Evolutionary conservation across 148 eudicot genomes (phyloP).

Genomic region (Fallopia convolvulus): DNA sequence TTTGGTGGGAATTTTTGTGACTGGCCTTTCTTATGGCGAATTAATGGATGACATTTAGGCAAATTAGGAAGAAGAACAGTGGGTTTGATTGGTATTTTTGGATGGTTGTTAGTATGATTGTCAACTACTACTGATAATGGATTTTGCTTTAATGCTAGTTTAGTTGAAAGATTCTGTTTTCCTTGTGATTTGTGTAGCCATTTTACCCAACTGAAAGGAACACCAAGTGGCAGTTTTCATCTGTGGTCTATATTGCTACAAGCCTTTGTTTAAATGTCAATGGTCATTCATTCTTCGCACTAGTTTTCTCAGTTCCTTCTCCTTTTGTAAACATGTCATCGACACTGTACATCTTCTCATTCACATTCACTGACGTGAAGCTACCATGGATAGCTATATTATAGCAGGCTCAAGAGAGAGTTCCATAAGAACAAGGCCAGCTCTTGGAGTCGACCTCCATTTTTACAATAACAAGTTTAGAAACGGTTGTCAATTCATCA

Average conservation of each 20-base stretch:
- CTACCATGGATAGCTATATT: too few species aligned
- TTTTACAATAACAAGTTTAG: not conserved
- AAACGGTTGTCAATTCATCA: too few species aligned
- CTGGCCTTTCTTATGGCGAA: not conserved
- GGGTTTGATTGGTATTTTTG: not conserved
- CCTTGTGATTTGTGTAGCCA: not conserved
- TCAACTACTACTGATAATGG: not conserved
- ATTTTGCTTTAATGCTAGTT: not conserved
- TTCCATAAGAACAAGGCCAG: not conserved
- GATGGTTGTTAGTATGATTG: not conserved
- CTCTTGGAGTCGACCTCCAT: not conserved
- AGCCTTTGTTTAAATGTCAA: too few species aligned
- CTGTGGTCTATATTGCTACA: too few species aligned
- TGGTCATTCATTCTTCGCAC: too few species aligned
- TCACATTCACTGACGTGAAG: too few species aligned
- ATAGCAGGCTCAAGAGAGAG: not conserved
- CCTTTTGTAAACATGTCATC: too few species aligned
- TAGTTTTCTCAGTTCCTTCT: too few species aligned
- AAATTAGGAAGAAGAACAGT: not conserved
- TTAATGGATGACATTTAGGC: not conserved
- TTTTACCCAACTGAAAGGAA: not conserved
- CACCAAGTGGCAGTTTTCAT: too few species aligned
- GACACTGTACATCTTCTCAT: too few species aligned
- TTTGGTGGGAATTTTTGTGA: not conserved
- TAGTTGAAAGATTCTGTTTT: not conserved